These are phyloP conservation scores for Fusarium dlaminii DNA, from an alignment of 2,329 filamentous ascomycete genomes.

Conservation along the genomic window DNA sequence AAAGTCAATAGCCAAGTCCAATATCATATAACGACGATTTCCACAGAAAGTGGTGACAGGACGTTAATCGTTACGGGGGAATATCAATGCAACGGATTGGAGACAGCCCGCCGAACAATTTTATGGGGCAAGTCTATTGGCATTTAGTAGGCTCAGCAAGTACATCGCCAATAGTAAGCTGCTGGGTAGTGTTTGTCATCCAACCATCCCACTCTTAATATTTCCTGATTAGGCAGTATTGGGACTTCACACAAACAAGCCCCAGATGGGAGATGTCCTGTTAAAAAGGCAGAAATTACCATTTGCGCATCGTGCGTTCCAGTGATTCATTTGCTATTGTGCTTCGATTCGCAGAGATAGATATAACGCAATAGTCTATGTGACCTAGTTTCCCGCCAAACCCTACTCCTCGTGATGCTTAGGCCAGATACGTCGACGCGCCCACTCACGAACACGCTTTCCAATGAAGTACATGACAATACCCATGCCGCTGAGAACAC, in stretches of 20 bases:
- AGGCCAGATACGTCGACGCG: slow-evolving; percentile 1
- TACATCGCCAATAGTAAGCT: too few relatives aligned
- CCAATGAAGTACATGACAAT: background rate
- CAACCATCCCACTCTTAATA: background rate
- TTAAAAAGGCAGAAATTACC: background rate
- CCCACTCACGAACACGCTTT: slow-evolving; percentile 10
- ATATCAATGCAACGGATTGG: background rate
- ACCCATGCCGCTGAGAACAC: background rate
- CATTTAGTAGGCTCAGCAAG: background rate
- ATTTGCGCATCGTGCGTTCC: background rate
- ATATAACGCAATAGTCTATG: too few relatives aligned
- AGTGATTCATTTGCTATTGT: background rate
- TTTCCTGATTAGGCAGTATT: background rate
- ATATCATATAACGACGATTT: fast-evolving
- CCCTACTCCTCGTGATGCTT: slow-evolving; percentile 5
- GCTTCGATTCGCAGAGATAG: fast-evolving
- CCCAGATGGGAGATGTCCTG: fast-evolving
- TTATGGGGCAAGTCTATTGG: background rate
- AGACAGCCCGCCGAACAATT: background rate
- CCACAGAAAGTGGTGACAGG: fast-evolving
- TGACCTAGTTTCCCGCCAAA: fast-evolving
- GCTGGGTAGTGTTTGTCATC: background rate
- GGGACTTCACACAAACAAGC: too few relatives aligned
- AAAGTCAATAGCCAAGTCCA: background rate
- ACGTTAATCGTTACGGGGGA: fast-evolving